Conservation (phyloP, 345 rosid species). For the Anacardium occidentale region DNA sequence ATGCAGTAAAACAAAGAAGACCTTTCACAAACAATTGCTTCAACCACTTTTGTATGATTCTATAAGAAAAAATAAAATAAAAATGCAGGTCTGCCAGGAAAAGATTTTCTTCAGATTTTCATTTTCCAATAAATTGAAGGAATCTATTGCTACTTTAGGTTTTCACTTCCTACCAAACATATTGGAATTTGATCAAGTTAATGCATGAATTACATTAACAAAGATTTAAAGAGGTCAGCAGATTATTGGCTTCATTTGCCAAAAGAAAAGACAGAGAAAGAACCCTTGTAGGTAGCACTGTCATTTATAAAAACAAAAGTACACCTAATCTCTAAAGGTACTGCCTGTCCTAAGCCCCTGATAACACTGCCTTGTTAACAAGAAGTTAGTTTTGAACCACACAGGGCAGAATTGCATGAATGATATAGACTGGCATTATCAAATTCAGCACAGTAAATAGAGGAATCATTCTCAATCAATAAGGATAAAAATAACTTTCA, state of each 20-base stretch:
- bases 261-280: neutral
- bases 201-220: neutral
- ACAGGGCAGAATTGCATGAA: neutral
- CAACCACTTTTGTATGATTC: neutral
- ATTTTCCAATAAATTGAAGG: neutral
- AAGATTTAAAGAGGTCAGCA: neutral
- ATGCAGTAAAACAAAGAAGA: neutral
- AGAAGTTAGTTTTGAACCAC: neutral
- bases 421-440: neutral
- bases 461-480: neutral
- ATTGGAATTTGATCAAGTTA: neutral
- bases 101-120: neutral
- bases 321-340: neutral
- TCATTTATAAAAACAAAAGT: neutral
- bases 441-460: neutral
- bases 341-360: neutral
- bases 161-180: neutral
- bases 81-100: neutral
- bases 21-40: neutral
- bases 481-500: too few relatives aligned
- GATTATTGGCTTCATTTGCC: neutral
- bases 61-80: neutral
- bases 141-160: neutral
- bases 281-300: neutral
- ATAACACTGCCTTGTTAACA: neutral